phyloP scores from a whole-genome alignment of 768 basidiomycete genomes.

The Rossbeevera mucosa region DNA sequence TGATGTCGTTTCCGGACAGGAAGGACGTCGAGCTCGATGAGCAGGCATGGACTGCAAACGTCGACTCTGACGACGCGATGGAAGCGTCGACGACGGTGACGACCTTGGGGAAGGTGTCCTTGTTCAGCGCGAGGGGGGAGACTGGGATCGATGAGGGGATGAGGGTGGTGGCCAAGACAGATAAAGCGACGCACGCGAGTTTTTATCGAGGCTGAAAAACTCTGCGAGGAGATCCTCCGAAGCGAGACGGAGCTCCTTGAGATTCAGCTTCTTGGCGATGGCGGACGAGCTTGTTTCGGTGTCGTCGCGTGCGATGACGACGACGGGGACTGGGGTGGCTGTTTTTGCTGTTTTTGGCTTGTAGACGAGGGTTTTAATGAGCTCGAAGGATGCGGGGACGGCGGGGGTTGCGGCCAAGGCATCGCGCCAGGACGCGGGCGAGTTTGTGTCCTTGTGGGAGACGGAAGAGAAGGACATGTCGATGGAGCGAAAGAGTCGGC shows the following conservation, averaged over 20 bases:
- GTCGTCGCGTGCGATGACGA: slow-evolving; percentile 80
- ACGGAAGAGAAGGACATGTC: slow-evolving; percentile 39
- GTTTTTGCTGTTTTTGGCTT: slow-evolving; percentile 96
- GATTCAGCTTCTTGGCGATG: slow-evolving; percentile 71
- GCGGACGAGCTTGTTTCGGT: slow-evolving; percentile 78
- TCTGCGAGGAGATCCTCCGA: slow-evolving; percentile 81
- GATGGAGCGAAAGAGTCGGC: slow-evolving; percentile 8
- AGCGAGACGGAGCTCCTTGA: slow-evolving; percentile 87
- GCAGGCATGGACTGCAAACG: slow-evolving; percentile 73
- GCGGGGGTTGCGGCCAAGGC: slow-evolving; percentile 52
- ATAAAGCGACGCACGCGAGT: slow-evolving; percentile 62
- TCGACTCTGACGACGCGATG: slow-evolving; percentile 57
- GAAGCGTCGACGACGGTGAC: slow-evolving; percentile 74
- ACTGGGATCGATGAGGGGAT: slow-evolving; percentile 42
- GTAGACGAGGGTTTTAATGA: slow-evolving; percentile 88
- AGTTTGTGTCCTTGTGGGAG: slow-evolving; percentile 57
- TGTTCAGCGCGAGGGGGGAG: slow-evolving; percentile 71
- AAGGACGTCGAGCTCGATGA: slow-evolving; percentile 72
- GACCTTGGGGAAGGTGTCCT: slow-evolving; percentile 62
- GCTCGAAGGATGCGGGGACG: slow-evolving; percentile 57
- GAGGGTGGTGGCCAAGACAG: neutral
- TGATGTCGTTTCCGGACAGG: slow-evolving; percentile 72
- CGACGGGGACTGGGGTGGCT: slow-evolving; percentile 76
- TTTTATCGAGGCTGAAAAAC: slow-evolving; percentile 80
- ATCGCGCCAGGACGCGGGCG: slow-evolving; percentile 74